phyloP scores from a whole-genome alignment of 495 filamentous ascomycete species.

The Hypoxylon cercidicola region DNA sequence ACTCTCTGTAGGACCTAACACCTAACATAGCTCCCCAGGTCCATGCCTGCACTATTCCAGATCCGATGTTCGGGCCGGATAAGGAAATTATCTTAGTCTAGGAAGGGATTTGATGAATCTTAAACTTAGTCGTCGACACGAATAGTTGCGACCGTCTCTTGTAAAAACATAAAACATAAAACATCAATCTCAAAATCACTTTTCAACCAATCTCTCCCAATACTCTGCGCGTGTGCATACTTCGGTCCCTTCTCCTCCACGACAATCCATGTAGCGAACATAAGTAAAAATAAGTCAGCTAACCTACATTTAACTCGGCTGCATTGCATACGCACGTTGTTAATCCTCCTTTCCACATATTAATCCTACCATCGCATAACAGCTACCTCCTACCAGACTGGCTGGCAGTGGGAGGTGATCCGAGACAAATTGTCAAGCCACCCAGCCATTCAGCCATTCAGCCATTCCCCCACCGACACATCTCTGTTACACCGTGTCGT shows the following conservation, averaged over 20 bases:
- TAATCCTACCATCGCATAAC: constrained; percentile 38
- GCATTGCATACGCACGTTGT: constrained; percentile 41
- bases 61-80: constrained; percentile 40
- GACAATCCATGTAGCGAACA: constrained; percentile 19
- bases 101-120: constrained; percentile 15
- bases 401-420: constrained; percentile 22
- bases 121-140: constrained; percentile 16
- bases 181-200: too few species aligned
- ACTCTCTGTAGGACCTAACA: not conserved
- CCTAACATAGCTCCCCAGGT: not conserved
- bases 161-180: too few species aligned
- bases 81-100: constrained; percentile 22
- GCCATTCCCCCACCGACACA: constrained; percentile 35
- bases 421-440: constrained; percentile 40
- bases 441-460: constrained; percentile 32
- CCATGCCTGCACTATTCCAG: constrained; percentile 16
- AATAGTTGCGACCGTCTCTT: constrained; percentile 26
- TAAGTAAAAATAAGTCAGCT: constrained; percentile 11
- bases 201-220: too few species aligned
- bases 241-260: not conserved
- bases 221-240: not conserved
- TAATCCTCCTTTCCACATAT: constrained; percentile 38
- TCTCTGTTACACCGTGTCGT: constrained; percentile 17
- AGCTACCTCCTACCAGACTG: constrained; percentile 24
- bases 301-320: constrained; percentile 19